These are phyloP conservation scores for Hypoxylon cercidicola DNA, from an alignment of 495 filamentous ascomycete genomes.

Conservation along the genomic window DNA sequence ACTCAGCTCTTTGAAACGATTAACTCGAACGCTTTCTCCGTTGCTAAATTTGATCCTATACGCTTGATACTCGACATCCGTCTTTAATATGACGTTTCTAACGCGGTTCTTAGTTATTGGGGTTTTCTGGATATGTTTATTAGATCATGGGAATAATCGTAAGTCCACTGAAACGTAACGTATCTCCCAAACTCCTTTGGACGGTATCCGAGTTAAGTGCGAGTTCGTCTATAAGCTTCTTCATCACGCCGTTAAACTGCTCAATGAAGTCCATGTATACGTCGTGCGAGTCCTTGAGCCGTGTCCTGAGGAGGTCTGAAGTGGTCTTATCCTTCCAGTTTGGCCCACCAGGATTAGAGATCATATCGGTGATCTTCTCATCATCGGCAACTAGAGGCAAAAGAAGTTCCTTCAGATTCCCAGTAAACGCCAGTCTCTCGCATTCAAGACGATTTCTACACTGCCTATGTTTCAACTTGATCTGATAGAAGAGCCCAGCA, in stretches of 20 bases:
- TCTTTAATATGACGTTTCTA: slow-evolving; percentile 3
- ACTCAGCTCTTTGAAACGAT: slow-evolving; percentile 37
- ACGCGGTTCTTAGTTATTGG: not conserved
- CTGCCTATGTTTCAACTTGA: slow-evolving; percentile 42
- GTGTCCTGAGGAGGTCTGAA: slow-evolving; percentile 32
- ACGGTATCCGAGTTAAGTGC: slow-evolving; percentile 2
- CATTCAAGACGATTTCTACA: slow-evolving; percentile 38
- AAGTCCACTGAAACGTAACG: not conserved
- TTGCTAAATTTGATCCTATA: slow-evolving; percentile 41
- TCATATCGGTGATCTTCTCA: slow-evolving; percentile 16
- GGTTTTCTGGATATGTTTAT: not conserved
- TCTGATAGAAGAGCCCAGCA: slow-evolving; percentile 38
- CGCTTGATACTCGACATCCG: slow-evolving; percentile 20
- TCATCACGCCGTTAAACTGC: not conserved
- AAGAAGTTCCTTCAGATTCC: slow-evolving; percentile 24
- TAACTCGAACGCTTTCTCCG: slow-evolving; percentile 24
- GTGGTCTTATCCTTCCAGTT: slow-evolving; percentile 31
- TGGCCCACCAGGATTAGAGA: slow-evolving; percentile 10
- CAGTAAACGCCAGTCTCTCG: slow-evolving; percentile 19
- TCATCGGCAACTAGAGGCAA: slow-evolving; percentile 22
- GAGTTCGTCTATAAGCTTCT: slow-evolving; percentile 13
- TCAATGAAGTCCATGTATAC: slow-evolving; percentile 13
- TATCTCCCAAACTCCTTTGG: slow-evolving; percentile 7
- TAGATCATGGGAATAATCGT: not conserved
- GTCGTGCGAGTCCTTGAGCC: slow-evolving; percentile 29